Conservation (phyloP, 768 basidiomycete species). For the Tylopilus plumbeoviolaceoides region DNA sequence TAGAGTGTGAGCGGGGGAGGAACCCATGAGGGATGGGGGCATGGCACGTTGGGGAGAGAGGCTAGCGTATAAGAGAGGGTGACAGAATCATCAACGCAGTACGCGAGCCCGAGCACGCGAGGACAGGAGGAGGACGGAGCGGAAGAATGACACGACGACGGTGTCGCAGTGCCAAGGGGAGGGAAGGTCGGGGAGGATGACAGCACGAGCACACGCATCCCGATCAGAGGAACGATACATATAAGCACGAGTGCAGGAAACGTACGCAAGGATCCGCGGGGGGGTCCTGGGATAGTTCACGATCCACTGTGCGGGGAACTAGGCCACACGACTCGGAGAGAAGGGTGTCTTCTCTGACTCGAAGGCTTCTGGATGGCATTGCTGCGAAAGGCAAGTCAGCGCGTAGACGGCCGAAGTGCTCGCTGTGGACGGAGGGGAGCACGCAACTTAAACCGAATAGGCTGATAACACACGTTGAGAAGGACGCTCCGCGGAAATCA, state of each 20-base stretch:
- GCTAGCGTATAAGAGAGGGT: constrained; percentile 16
- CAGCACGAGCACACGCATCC: constrained; percentile 5
- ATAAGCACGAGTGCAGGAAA: constrained; percentile 18
- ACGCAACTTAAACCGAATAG: constrained; percentile 26
- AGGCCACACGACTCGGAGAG: constrained; percentile 13
- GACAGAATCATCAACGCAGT: constrained; percentile 15
- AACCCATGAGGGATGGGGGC: constrained; percentile 20
- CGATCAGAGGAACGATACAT: constrained; percentile 23
- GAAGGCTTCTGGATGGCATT: constrained; percentile 8
- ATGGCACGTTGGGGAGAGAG: neutral
- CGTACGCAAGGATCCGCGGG: constrained; percentile 30
- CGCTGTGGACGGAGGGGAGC: constrained; percentile 9
- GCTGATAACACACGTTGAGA: constrained; percentile 20
- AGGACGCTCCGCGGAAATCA: constrained; percentile 32
- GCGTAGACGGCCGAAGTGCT: constrained; percentile 9
- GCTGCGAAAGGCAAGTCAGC: constrained; percentile 16
- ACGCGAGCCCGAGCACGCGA: constrained; percentile 10
- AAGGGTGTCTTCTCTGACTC: constrained; percentile 5
- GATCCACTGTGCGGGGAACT: constrained; percentile 29
- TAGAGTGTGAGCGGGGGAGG: constrained; percentile 26
- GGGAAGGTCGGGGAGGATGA: constrained; percentile 9
- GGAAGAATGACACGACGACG: constrained; percentile 8
- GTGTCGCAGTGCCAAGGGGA: constrained; percentile 3
- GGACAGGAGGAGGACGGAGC: constrained; percentile 2
- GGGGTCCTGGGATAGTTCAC: constrained; percentile 27